These are phyloP conservation scores for Coleophoma eucalyptorum DNA, from an alignment of 2,329 filamentous ascomycete genomes.

Conservation along the genomic window DNA sequence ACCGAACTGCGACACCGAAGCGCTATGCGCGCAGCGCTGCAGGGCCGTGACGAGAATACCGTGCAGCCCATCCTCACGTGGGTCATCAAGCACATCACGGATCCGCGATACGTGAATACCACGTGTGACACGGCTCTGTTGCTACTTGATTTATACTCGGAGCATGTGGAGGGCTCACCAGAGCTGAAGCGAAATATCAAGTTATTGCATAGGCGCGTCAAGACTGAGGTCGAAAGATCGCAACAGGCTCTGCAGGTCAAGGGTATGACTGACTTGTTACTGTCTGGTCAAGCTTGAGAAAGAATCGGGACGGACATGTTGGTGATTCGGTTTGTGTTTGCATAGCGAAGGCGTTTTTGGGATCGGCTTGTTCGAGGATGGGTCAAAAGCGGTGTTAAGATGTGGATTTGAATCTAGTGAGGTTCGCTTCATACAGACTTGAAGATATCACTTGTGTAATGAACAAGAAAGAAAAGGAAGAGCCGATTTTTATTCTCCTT, in stretches of 20 bases:
- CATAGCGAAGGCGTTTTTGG: constrained; percentile 37
- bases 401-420: neutral
- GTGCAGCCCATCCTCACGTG: constrained; percentile 82
- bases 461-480: no score
- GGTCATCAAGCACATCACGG: constrained; percentile 75
- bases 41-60: constrained; percentile 74
- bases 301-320: neutral
- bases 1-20: constrained; percentile 84
- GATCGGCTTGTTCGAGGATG: neutral
- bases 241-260: constrained; percentile 77
- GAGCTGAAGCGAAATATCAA: constrained; percentile 70
- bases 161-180: constrained; percentile 69
- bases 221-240: constrained; percentile 74
- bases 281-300: constrained; percentile 39
- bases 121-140: constrained; percentile 81
- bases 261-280: constrained; percentile 83
- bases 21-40: constrained; percentile 75
- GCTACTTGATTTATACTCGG: constrained; percentile 82
- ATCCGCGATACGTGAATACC: constrained; percentile 76
- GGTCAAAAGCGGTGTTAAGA: neutral
- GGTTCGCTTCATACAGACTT: neutral
- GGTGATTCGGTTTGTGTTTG: constrained; percentile 19
- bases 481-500: no score
- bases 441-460: neutral
- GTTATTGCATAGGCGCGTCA: constrained; percentile 66